These are phyloP conservation scores for Hanseniaspora vineae DNA, from an alignment of 805 yeast genomes.

Conservation along the genomic window DNA sequence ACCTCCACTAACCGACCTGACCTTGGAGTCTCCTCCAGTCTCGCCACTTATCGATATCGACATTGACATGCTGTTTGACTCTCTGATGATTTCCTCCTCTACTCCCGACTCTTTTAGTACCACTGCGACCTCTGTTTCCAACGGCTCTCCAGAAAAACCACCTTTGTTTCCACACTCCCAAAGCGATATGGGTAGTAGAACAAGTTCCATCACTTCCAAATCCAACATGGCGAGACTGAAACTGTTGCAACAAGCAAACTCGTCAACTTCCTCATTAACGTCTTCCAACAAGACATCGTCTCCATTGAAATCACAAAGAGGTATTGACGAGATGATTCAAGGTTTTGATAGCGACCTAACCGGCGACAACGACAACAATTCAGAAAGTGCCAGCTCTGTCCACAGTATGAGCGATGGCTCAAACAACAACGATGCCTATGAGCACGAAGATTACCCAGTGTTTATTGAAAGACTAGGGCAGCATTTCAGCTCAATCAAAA, in stretches of 20 bases:
- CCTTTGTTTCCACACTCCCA: no score
- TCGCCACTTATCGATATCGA: neutral
- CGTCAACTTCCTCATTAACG: neutral
- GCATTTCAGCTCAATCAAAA: neutral
- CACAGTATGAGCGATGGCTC: no score
- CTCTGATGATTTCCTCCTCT: neutral
- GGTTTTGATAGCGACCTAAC: no score
- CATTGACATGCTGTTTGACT: neutral
- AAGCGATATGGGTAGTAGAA: neutral
- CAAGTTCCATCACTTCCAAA: neutral
- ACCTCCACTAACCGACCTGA: neutral
- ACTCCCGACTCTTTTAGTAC: neutral
- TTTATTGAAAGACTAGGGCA: neutral
- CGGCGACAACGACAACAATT: no score
- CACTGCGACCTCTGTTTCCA: neutral
- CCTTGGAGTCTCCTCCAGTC: neutral
- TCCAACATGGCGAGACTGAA: neutral
- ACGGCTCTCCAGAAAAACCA: neutral
- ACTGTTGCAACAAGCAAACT: neutral
- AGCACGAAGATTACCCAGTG: neutral
- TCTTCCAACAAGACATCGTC: neutral
- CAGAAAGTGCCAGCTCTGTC: no score
- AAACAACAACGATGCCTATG: neutral
- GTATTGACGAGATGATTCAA: no score
- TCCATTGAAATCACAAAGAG: neutral